These are phyloP conservation scores for Phyllosticta capitalensis DNA, from an alignment of 2,329 filamentous ascomycete species.

Conservation along the genomic window DNA sequence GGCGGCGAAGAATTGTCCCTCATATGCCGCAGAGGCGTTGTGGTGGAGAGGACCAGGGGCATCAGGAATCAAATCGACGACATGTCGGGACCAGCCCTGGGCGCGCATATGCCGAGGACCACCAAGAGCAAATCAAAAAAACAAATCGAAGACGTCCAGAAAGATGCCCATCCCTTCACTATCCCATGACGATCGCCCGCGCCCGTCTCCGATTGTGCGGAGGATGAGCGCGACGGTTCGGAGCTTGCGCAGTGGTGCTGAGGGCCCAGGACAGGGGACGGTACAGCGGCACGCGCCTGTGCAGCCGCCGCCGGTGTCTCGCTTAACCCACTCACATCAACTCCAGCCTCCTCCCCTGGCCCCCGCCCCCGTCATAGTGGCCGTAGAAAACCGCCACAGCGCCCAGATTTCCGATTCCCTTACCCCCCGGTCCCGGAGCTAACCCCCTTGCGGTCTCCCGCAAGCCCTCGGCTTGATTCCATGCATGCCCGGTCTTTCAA, in stretches of 20 bases:
- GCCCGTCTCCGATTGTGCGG: not conserved
- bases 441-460: slow-evolving; percentile 1
- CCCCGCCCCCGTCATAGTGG: slow-evolving; percentile 1
- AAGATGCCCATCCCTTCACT: not conserved
- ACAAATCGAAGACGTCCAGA: not conserved
- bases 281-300: slow-evolving; percentile 3
- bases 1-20: not conserved
- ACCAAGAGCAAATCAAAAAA: not conserved
- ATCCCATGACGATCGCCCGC: not conserved
- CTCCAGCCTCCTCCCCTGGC: slow-evolving; percentile 6
- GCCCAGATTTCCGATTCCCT: slow-evolving; percentile 4
- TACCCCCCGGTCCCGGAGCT: slow-evolving; percentile 4
- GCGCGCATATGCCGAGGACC: not conserved
- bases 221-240: slow-evolving; percentile 5
- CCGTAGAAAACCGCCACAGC: not conserved
- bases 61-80: not conserved
- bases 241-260: not conserved
- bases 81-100: not conserved
- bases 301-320: slow-evolving; percentile 12
- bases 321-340: slow-evolving; percentile 3
- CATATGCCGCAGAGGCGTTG: not conserved
- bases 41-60: not conserved
- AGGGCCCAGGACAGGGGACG: not conserved
- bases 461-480: not conserved
- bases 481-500: not conserved